Conservation (phyloP, 2,329 filamentous ascomycete genomes). For the Fusarium chaquense region DNA sequence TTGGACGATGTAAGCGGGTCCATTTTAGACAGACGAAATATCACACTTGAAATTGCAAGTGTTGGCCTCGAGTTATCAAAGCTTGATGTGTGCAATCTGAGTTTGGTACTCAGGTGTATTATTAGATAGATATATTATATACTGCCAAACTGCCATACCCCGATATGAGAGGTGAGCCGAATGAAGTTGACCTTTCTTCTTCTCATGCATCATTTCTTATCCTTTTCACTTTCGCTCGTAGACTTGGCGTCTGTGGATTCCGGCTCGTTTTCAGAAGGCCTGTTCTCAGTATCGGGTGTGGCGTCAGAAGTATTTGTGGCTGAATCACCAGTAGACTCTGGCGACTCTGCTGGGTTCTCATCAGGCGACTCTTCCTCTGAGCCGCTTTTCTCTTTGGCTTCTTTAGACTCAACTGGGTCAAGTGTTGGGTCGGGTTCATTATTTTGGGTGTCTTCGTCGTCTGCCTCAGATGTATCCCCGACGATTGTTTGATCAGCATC, state of each 20-base stretch:
- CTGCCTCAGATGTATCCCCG: conserved; percentile 40
- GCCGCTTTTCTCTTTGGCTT: conserved; percentile 36
- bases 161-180: not conserved
- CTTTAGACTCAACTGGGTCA: conserved; percentile 36
- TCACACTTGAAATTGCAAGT: not conserved
- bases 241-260: conserved; percentile 6
- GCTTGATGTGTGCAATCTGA: not conserved
- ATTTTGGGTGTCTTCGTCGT: conserved; percentile 10
- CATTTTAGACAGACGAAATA: not conserved
- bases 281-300: conserved; percentile 14
- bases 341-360: conserved; percentile 5
- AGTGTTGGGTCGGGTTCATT: conserved; percentile 12
- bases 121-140: conserved; percentile 22
- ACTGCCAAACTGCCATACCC: not conserved
- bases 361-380: conserved; percentile 13
- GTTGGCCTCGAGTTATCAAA: not conserved
- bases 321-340: conserved; percentile 13
- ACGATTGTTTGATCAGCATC: conserved; percentile 47
- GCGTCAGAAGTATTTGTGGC: conserved; percentile 6
- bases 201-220: conserved; percentile 30
- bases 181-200: not conserved
- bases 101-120: conserved; percentile 16
- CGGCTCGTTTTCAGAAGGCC: conserved; percentile 18
- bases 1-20: not conserved
- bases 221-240: conserved; percentile 19